These are phyloP conservation scores for Podila clonocystis DNA, from an alignment of 192 early-diverging fungal species.

Conservation along the genomic window DNA sequence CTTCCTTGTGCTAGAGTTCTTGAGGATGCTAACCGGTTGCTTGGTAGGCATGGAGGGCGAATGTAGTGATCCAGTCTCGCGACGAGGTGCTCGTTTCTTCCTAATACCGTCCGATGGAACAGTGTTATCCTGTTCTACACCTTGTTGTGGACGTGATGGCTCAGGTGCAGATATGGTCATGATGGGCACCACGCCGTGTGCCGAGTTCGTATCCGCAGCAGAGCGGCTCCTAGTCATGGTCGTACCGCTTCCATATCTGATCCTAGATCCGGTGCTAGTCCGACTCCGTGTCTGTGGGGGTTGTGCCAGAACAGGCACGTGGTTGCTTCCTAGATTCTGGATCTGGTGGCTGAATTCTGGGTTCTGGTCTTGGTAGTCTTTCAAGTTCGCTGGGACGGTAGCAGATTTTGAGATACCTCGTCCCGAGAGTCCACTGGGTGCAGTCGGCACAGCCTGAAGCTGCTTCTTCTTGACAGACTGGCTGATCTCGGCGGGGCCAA, in stretches of 20 bases:
- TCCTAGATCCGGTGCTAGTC: not conserved
- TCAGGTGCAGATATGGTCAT: constrained; percentile 10
- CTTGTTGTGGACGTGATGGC: not conserved
- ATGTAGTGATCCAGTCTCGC: constrained; percentile 9
- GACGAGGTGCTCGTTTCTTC: constrained; percentile 24
- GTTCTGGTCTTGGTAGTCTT: not conserved
- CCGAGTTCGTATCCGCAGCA: not conserved
- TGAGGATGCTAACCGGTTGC: constrained; percentile 41
- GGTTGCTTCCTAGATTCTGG: not conserved
- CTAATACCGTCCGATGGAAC: too few relatives aligned
- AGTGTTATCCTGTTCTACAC: not conserved
- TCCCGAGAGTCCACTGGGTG: not conserved
- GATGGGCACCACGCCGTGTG: constrained; percentile 8
- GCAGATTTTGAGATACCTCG: constrained; percentile 1
- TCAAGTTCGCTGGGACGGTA: not conserved
- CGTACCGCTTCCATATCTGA: not conserved
- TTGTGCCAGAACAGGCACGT: constrained; percentile 9
- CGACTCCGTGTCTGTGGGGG: constrained; percentile 15
- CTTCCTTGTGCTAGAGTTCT: constrained; percentile 29
- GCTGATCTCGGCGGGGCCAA: constrained; percentile 23
- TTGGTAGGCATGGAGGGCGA: constrained; percentile 25
- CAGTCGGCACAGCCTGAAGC: not conserved
- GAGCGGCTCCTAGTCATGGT: not conserved
- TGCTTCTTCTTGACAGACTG: constrained; percentile 42
- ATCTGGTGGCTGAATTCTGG: not conserved